Conservation (phyloP, 345 rosid genomes). For the Melastoma malabathricum region DNA sequence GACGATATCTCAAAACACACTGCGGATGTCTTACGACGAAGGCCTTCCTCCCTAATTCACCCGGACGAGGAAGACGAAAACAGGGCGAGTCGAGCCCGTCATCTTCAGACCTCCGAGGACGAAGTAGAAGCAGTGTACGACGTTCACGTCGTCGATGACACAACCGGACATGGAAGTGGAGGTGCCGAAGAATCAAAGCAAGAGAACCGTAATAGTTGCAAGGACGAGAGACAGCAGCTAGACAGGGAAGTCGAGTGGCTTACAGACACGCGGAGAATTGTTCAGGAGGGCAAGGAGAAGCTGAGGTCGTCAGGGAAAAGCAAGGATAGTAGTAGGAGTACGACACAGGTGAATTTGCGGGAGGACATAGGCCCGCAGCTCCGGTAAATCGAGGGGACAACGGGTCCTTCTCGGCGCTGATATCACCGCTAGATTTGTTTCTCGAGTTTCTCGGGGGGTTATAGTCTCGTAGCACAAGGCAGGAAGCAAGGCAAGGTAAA, state of each 20-base stretch:
- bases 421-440: constrained; percentile 24
- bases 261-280: constrained; percentile 28
- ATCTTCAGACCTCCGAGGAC: constrained; percentile 10
- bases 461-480: neutral
- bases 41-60: constrained; percentile 5
- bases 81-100: constrained; percentile 11
- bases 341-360: constrained; percentile 24
- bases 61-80: constrained; percentile 12
- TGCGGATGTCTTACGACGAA: constrained; percentile 4
- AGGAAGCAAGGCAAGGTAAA: too few relatives aligned
- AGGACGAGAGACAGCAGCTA: constrained; percentile 26
- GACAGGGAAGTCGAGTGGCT: constrained; percentile 47
- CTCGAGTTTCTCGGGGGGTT: neutral
- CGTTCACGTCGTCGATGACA: constrained; percentile 54
- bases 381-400: constrained; percentile 27
- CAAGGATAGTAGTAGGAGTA: constrained; percentile 26
- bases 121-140: constrained; percentile 43
- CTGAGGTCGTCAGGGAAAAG: constrained; percentile 20
- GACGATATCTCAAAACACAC: constrained; percentile 9
- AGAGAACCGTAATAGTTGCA: constrained; percentile 5
- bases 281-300: constrained; percentile 35
- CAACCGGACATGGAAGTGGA: constrained; percentile 2
- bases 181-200: constrained; percentile 6
- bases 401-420: constrained; percentile 28
- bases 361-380: constrained; percentile 40